These are phyloP conservation scores for Fusarium lateritium DNA, from an alignment of 2,329 filamentous ascomycete genomes.

Conservation along the genomic window DNA sequence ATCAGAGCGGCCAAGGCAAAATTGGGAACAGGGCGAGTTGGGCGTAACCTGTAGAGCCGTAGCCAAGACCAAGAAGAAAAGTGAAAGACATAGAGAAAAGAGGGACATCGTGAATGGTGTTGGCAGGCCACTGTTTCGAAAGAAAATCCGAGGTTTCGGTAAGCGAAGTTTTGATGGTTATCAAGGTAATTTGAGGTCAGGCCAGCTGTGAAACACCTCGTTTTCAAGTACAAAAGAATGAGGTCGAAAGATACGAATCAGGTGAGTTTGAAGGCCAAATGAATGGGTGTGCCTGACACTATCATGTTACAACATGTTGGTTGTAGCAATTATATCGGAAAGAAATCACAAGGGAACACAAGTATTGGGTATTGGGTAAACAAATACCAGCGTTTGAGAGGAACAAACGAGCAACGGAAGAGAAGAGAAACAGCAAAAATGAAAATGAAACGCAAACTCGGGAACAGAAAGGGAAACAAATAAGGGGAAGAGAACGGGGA, in stretches of 20 bases:
- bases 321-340: neutral
- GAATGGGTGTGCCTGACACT: slow-evolving; percentile 33
- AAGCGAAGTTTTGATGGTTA: slow-evolving; percentile 3
- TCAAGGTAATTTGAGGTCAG: slow-evolving; percentile 30
- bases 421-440: slow-evolving; percentile 5
- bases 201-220: slow-evolving; percentile 40
- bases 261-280: neutral
- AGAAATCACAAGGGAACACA: slow-evolving; percentile 1
- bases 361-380: neutral
- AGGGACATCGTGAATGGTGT: slow-evolving; percentile 14
- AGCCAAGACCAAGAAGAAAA: slow-evolving; percentile 36
- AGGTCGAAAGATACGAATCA: slow-evolving; percentile 1
- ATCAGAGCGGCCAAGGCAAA: slow-evolving; percentile 64
- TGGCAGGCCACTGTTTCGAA: slow-evolving; percentile 15
- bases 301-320: slow-evolving; percentile 22
- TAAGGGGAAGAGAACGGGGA: neutral
- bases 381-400: slow-evolving; percentile 6
- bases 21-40: slow-evolving; percentile 67
- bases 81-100: slow-evolving; percentile 13
- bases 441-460: slow-evolving; percentile 23
- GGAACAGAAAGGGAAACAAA: slow-evolving; percentile 10
- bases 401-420: slow-evolving; percentile 19
- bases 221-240: slow-evolving; percentile 8
- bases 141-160: slow-evolving; percentile 16
- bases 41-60: slow-evolving; percentile 66